Evolutionary conservation across 345 rosid species (phyloP), one percentile per base, ranked within the genome.

Genomic region (Triadica sebifera): DNA sequence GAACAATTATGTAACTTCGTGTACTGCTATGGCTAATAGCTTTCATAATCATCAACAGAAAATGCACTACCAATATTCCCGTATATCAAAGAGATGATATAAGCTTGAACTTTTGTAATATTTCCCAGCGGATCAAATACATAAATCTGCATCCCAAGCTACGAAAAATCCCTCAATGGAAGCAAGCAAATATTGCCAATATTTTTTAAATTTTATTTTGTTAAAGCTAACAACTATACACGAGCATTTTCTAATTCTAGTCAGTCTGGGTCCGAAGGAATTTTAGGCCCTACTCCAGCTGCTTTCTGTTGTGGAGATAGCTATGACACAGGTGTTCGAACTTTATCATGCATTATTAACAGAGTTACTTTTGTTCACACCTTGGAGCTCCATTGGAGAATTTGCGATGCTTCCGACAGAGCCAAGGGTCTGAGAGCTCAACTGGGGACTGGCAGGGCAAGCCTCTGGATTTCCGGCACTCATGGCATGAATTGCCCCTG

Each of bases 341-440:
- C 47, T 59, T 57, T 45, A 24, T 55, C 72, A 80, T 25, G 74
- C 74, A 75, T 80, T 80, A 58, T 64, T 67, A 43, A 78, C 85
- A 43, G 92, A 90, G 85, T 87, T 91, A 88, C 90, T 86, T 78
- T 86, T 91, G 79, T 90, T 91, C 76, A 88, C 92, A 74, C 90
- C 95, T 80, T 93, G 96, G 37, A 88, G 87, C 75, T 96, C 99
- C 96, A 90, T 89, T 4, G 99, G 93, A 57, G 99, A 93, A 81
- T 91, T 89, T 58, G 89, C 63, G 63, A 96, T 91, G 82, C 97
- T 96, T 84, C 94, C 92, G 72, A 87, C 98, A 0, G 97, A 93
- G 72, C 96, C 93, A 69, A 86, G 87, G 74, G 98, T 91, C 86
- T 93, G 96, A 71, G 97, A 91, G 77, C 98, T 95, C 78, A 90